Base-by-base conservation (phyloP, 345 rosid genomes). In the Barbarea vulgaris region DNA sequence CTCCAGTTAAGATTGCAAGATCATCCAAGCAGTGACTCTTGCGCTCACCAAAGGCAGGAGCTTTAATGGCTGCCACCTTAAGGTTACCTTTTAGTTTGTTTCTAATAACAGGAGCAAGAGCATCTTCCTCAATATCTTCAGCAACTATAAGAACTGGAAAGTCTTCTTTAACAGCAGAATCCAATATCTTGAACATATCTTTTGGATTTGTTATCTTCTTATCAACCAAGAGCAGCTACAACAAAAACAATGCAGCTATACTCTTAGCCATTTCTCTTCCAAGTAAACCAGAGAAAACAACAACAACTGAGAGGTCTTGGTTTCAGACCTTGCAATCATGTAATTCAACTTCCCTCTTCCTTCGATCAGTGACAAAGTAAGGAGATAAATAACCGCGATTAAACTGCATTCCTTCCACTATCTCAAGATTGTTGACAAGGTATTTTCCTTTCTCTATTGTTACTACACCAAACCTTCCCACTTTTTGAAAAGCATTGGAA, bases 321-420 rank as follows among this genome's bases (percentile, higher is more conserved):
- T 46, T 18, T 18, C 78, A 18, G 30, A 94, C 98, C 97, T 91
- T 94, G 85, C 97, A 90, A 34, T 85, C 74, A 66, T 88, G 85
- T 77, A 86, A 85, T 76, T 90, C 97, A 50, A 66, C 91, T 21
- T 78, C 83, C 89, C 69, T 83, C 73, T 88, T 91, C 60, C 79
- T 85, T 54, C 85, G 74, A 76, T 94, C 87, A 33, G 93, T 91
- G 51, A 88, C 96, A 11, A 91, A 91, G 81, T 91, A 85, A 37
- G 91, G 87, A 7, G 98, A 88, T 84, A 94, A 60, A 81, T 85
- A 94, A 44, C 97, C 97, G 9, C 96, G 91, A 67, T 84, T 87
- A 55, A 94, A 89, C 78, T 88, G 91, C 98, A 94, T 94, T 72
- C 98, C 98, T 83, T 89, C 87, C 22, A 91, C 91, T 33, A 94